Evolutionary conservation across 345 rosid species (phyloP), one percentile per base, ranked within the genome.

Genomic region (Populus tremula): DNA sequence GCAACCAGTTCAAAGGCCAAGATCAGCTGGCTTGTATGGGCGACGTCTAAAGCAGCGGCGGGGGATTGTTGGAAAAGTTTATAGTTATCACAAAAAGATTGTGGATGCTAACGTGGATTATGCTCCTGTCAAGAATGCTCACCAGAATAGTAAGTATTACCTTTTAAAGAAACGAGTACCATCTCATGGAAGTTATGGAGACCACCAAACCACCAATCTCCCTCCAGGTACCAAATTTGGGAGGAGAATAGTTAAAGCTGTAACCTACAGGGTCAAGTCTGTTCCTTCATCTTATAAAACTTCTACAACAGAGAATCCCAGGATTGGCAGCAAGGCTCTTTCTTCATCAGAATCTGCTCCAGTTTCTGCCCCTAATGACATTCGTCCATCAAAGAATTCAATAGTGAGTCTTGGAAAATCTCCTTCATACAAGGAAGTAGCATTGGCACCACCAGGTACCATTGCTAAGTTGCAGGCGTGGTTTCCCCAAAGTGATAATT

Each of bases 341-440:
- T 76, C 78, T 81, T 86, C 91, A 82, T 68, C 85, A 11, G 90
- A 88, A 64, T 80, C 91, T 79, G 74, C 79, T 77, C 70, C 82
- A 50, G 78, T 77, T 78, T 77, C 88, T 53, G 70, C 78, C 70
- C 82, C 84, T 47, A 79, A 76, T 85, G 91, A 88, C 71, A 72
- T 71, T 64, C 79, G 72, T 79, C 84, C 80, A 35, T 23, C 77
- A 64, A 90, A 88, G 80, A 86, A 67, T 45, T 79, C 92, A 50
- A 80, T 85, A 62, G 83, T 84, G 50, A 85, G 89, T 84, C 91
- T 89, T 70, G 99, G 97, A 74, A 96, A 93, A 84, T 93, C 97
- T 81, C 97, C 92, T 79, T 96, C 99, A 69, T 96, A 96, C 87
- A 96, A 92, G 88, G 99, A 96, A 86, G 98, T 96, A 72, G 98